These are phyloP conservation scores for Capsicum chinense DNA, from an alignment of 257 asterid genomes.

Conservation along the genomic window DNA sequence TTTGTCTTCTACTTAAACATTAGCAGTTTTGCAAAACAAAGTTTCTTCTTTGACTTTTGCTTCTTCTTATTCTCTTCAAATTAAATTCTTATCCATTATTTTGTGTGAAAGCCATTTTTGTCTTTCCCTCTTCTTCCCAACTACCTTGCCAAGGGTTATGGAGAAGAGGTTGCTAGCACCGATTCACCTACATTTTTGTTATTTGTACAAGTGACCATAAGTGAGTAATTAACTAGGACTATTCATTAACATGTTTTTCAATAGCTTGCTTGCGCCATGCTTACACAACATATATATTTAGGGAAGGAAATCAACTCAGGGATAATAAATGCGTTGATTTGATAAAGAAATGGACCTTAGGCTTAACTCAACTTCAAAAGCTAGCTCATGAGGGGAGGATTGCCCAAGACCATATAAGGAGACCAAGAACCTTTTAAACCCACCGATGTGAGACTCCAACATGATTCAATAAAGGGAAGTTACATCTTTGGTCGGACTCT, in stretches of 20 bases:
- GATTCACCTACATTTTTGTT: conserved; percentile 21
- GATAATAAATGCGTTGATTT: background rate
- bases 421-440: too few species aligned
- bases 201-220: background rate
- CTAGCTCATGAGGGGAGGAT: too few species aligned
- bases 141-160: conserved; percentile 16
- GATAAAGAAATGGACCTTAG: too few species aligned
- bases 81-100: conserved; percentile 4
- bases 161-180: conserved; percentile 30
- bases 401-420: too few species aligned
- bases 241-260: background rate
- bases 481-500: background rate
- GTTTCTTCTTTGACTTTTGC: conserved; percentile 1
- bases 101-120: background rate
- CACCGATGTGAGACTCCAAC: too few species aligned
- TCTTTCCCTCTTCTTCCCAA: conserved; percentile 24
- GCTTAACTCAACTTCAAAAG: too few species aligned
- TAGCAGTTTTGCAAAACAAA: background rate
- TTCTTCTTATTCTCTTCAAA: background rate
- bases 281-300: background rate
- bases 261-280: conserved; percentile 15
- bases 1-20: conserved; percentile 24
- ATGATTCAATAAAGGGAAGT: background rate
- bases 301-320: background rate
- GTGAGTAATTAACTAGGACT: background rate